Percentiles rank a stretch among this genome's conserved stretches.
These are phyloP conservation scores for Sclerotinia minor DNA, from an alignment of 2,329 filamentous ascomycete genomes.

Conservation along the genomic window DNA sequence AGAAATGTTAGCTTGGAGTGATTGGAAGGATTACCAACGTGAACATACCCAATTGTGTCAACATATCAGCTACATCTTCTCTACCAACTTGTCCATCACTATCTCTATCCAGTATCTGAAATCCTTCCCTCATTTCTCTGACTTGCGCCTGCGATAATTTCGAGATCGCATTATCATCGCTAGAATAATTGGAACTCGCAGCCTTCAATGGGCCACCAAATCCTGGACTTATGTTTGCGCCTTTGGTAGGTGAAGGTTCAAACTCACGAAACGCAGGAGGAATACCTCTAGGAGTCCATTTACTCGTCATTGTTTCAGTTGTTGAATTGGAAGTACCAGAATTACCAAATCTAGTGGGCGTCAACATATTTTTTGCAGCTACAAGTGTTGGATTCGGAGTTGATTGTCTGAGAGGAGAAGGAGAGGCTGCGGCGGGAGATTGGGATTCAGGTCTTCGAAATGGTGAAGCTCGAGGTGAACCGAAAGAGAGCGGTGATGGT, in stretches of 20 bases:
- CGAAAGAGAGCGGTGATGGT: constrained; percentile 70
- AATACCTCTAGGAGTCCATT: constrained; percentile 41
- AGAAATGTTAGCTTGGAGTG: constrained; percentile 9
- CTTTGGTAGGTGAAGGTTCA: constrained; percentile 41
- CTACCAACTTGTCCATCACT: constrained; percentile 80
- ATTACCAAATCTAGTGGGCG: constrained; percentile 47
- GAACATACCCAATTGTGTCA: constrained; percentile 72
- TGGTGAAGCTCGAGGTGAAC: constrained; percentile 67
- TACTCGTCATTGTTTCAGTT: constrained; percentile 26
- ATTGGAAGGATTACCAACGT: background rate
- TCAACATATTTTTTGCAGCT: constrained; percentile 47
- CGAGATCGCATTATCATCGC: constrained; percentile 56
- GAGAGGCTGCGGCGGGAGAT: constrained; percentile 62
- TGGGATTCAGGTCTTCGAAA: constrained; percentile 61
- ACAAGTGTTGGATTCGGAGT: constrained; percentile 62
- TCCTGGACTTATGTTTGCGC: constrained; percentile 35
- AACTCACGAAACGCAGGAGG: constrained; percentile 41
- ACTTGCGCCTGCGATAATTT: constrained; percentile 80
- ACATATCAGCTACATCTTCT: constrained; percentile 83
- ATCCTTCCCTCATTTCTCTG: constrained; percentile 84
- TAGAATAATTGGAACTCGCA: constrained; percentile 27
- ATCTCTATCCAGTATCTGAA: constrained; percentile 88
- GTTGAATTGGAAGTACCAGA: constrained; percentile 45
- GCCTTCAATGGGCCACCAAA: constrained; percentile 37
- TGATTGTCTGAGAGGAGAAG: constrained; percentile 64